Evolutionary conservation across 2,329 filamentous ascomycete species (phyloP), one percentile per base, ranked within the genome.

Genomic region (Alternaria novae-zelandiae): DNA sequence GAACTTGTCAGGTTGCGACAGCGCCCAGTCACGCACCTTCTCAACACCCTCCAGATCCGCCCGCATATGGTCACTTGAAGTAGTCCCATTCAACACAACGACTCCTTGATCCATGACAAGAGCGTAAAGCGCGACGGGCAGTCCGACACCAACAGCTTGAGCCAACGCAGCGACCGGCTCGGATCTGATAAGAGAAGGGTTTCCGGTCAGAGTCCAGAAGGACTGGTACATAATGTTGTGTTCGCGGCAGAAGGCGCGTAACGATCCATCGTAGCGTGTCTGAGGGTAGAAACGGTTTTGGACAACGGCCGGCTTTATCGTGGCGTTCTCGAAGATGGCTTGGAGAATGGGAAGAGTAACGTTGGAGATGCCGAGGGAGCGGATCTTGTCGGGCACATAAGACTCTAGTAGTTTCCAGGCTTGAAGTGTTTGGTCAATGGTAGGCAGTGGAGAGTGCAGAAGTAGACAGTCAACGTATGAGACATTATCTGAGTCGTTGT

Each of bases 281-380:
- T 81, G 79, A 2, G 81, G 78, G 73, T 90, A 87, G 79, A 96
- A 93, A 2, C 91, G 86, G 73, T 96, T 95, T 80, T 96, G 92
- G 6, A 94, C 89, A 2, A 94, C 85, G 2, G 86, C 83, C 0
- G 87, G 88, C 67, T 85, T 86, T 69, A 88, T 74, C 0, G 70
- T 79, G 4, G 82, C 81, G 17, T 80, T 71, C 4, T 82, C 73
- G 62, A 84, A 83, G 1, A 94, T 79, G 5, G 80, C 78, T 56
- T 85, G 76, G 0, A 96, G 83, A 2, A 87, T 78, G 0, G 83
- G 76, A 2, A 91, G 79, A n/a, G 83, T 82, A n/a, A 87, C 86
- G 78, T 96, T 96, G 57, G 91, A 93, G 59, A 96, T 90, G 44
- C 93, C 93, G 8, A 96, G 82, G 28, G 87, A 84, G 44, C 88